These are phyloP conservation scores for Dendrobium catenatum DNA, from an alignment of 106 monocot genomes.

Conservation along the genomic window DNA sequence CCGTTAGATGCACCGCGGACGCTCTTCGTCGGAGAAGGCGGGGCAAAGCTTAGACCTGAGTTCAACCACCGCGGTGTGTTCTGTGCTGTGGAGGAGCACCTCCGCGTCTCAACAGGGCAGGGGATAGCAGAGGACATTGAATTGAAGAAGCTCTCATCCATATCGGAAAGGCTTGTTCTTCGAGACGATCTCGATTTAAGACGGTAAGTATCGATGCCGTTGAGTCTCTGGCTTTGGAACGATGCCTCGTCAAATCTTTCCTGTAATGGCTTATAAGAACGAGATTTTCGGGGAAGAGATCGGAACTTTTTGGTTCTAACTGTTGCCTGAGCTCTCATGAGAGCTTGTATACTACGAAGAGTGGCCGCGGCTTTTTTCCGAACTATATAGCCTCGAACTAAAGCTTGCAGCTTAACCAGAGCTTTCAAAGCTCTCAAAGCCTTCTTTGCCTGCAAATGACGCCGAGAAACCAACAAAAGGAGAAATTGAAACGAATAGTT, in stretches of 20 bases:
- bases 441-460: slow-evolving; percentile 37
- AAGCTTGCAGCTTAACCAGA: slow-evolving; percentile 53
- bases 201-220: not conserved
- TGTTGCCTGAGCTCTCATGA: slow-evolving; percentile 28
- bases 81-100: slow-evolving; percentile 3
- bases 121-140: not conserved
- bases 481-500: not conserved
- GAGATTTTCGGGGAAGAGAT: not conserved
- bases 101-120: not conserved
- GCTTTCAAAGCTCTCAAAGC: slow-evolving; percentile 47
- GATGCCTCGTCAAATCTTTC: too few species aligned
- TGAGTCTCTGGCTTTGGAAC: too few species aligned
- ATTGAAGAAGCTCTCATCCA: too few species aligned
- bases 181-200: too few species aligned
- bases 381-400: slow-evolving; percentile 42
- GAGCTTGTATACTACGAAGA: slow-evolving; percentile 33
- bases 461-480: too few species aligned
- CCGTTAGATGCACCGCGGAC: slow-evolving; percentile 7
- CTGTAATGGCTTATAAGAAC: too few species aligned
- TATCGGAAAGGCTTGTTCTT: too few species aligned
- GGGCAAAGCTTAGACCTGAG: slow-evolving; percentile 22
- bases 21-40: slow-evolving; percentile 22
- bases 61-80: slow-evolving; percentile 13
- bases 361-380: slow-evolving; percentile 29
- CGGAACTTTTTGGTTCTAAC: slow-evolving; percentile 9